Conservation (phyloP, 1,284 basidiomycete species). For the Farysia itapuensis region DNA sequence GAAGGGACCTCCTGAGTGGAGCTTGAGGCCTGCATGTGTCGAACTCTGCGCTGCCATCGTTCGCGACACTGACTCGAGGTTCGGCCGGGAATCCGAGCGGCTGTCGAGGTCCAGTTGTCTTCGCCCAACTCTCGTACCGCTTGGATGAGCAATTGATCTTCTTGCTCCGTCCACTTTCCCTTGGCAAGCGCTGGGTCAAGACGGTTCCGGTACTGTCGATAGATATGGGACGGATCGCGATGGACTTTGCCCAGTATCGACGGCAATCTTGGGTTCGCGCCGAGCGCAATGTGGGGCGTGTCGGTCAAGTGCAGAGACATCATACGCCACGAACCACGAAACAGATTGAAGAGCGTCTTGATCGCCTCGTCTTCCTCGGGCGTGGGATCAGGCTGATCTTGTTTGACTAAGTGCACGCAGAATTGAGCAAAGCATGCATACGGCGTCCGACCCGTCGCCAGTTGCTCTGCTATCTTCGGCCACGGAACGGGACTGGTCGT, state of each 20-base stretch:
- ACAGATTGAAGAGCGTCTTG: constrained; percentile 20
- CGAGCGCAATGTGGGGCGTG: constrained; percentile 1
- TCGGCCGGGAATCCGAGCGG: constrained; percentile 15
- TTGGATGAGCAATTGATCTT: constrained; percentile 15
- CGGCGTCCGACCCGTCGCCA: constrained; percentile 13
- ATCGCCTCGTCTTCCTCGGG: constrained; percentile 14
- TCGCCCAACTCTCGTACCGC: constrained; percentile 6
- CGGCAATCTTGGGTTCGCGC: background rate
- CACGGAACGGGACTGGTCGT: constrained; percentile 7
- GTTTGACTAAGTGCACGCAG: constrained; percentile 8
- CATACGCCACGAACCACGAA: constrained; percentile 27
- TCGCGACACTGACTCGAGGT: constrained; percentile 31
- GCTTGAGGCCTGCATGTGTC: constrained; percentile 3
- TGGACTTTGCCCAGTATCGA: constrained; percentile 16
- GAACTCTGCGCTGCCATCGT: constrained; percentile 17
- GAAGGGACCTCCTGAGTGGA: background rate
- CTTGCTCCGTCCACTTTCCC: constrained; percentile 17
- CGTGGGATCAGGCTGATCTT: constrained; percentile 18
- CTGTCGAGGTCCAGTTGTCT: constrained; percentile 19
- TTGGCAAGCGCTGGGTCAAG: constrained; percentile 17
- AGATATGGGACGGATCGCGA: constrained; percentile 11
- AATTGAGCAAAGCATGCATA: constrained; percentile 21
- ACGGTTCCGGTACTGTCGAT: constrained; percentile 22
- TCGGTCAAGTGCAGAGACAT: constrained; percentile 13
- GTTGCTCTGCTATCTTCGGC: constrained; percentile 10